A percentile compares a stretch with the other conserved stretches of the same genome.
These are phyloP conservation scores for Cucumis cinereus DNA, from an alignment of 306 rosid species.

Conservation along the genomic window DNA sequence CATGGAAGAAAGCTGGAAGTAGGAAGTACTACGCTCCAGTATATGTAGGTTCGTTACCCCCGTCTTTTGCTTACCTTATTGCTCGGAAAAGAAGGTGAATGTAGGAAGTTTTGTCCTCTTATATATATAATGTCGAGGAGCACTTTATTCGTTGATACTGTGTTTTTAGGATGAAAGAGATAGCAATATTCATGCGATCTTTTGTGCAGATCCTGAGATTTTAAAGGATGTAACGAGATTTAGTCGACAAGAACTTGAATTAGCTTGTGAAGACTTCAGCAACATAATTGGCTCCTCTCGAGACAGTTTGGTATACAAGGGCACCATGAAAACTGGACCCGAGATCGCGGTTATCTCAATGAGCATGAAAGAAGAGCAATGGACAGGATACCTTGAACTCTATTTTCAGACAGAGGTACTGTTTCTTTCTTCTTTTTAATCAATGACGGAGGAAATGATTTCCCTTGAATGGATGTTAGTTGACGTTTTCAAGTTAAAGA, in stretches of 20 bases:
- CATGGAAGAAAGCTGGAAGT: conserved; percentile 80
- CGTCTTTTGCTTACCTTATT: conserved; percentile 23
- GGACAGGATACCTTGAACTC: conserved; percentile 91
- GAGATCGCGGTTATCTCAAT: conserved; percentile 92
- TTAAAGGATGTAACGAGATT: conserved; percentile 65
- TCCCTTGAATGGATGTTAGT: neutral
- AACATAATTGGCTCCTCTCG: conserved; percentile 96
- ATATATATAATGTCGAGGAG: neutral
- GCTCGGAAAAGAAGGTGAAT: conserved; percentile 64
- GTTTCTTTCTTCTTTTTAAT: neutral
- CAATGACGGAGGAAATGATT: neutral
- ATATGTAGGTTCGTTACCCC: conserved; percentile 40
- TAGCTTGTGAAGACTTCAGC: conserved; percentile 98
- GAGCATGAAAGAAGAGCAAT: conserved; percentile 75
- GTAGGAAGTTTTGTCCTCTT: conserved; percentile 40
- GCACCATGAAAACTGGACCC: conserved; percentile 76
- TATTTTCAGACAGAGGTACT: conserved; percentile 76
- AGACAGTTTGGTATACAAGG: conserved; percentile 93
- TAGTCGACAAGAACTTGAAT: conserved; percentile 90
- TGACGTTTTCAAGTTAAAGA: neutral
- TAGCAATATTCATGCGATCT: conserved; percentile 10
- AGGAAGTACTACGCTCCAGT: conserved; percentile 52
- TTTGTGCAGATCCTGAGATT: conserved; percentile 57
- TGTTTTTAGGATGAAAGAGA: neutral
- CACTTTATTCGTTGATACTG: neutral